Evolutionary conservation across 306 rosid genomes (phyloP), one percentile per base, ranked within the genome.

Genomic region (Vicia faba): DNA sequence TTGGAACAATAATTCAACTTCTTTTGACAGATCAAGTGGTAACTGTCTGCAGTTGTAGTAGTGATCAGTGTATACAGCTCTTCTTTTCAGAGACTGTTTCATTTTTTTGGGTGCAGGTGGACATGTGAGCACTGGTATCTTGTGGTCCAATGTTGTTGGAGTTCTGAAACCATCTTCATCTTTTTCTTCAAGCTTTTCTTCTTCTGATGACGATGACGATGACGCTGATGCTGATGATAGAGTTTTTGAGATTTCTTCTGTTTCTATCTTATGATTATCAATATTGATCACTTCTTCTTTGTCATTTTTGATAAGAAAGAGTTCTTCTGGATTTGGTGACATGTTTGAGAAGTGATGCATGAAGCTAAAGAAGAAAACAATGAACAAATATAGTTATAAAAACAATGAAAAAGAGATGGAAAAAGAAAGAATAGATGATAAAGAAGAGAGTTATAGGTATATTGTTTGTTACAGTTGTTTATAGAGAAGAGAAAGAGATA

Each of bases 51-150:
- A 54, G 19, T 8, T 54, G 2, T 1, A 50, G 29, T 19, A 49
- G 6, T 49, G 56, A 49, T 39, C 8, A 36, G 16, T 36, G 64
- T 46, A 23, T 54, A 69, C 26, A 7, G 49, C 5, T 79, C 71
- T 83, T 25, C 88, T 69, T 51, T 85, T 84, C 50, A 67, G 46
- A 23, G 75, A 48, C 2, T 75, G 41, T 54, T 78, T 75, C 1
- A 68, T 80, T 57, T 85, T 85, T 67, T 66, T 80, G 26, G 96
- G 96, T 56, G 88, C 75, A 16, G 84, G 78, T 16, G 97, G 97
- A 40, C 96, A 91, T 9, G 67, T 64, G 46, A 58, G 50, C 19
- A 11, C 79, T 7, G 85, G 82, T 57, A 91, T 80, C 79, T 56
- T 84, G 79, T 79, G 81, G 14, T 82, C 82, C 77, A 66, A 28